These are phyloP conservation scores for Dujonia santamariae DNA, from an alignment of 1,139 yeast species.

Conservation along the genomic window DNA sequence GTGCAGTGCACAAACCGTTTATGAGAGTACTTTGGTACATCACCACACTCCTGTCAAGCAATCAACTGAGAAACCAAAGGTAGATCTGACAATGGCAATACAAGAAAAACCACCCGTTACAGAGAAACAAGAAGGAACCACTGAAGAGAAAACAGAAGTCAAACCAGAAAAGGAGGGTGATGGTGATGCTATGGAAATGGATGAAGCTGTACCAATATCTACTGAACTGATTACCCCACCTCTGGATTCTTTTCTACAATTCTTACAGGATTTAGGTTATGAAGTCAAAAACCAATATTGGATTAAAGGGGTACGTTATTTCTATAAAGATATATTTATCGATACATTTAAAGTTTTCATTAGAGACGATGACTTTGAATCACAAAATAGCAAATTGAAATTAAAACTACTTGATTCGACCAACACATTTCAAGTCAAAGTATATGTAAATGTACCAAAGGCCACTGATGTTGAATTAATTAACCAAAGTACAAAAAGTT, in stretches of 20 bases:
- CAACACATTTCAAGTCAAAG: slow-evolving; percentile 59
- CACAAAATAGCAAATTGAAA: slow-evolving; percentile 24
- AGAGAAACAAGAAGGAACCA: slow-evolving; percentile 2
- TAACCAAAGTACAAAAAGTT: slow-evolving; percentile 60
- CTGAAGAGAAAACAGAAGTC: slow-evolving; percentile 3
- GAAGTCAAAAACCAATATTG: slow-evolving; percentile 62
- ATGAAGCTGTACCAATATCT: slow-evolving; percentile 3
- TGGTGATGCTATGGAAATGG: slow-evolving; percentile 12
- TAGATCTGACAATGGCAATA: slow-evolving; percentile 12
- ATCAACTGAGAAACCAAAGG: slow-evolving; percentile 1
- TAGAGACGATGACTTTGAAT: slow-evolving; percentile 31
- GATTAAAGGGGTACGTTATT: slow-evolving; percentile 62
- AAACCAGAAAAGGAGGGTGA: slow-evolving; percentile 14
- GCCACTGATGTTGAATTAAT: slow-evolving; percentile 76
- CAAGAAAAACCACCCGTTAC: not conserved
- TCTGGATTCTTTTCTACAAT: slow-evolving; percentile 40
- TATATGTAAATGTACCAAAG: slow-evolving; percentile 65
- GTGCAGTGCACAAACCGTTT: slow-evolving; percentile 62
- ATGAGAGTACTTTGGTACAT: slow-evolving; percentile 61
- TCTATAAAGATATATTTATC: slow-evolving; percentile 61
- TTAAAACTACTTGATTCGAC: slow-evolving; percentile 52
- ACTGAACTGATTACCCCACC: slow-evolving; percentile 6
- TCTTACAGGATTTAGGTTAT: slow-evolving; percentile 71
- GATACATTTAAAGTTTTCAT: slow-evolving; percentile 54
- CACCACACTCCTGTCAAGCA: slow-evolving; percentile 22